Base-by-base conservation (phyloP, 495 filamentous ascomycete species). In the Talaromyces stipitatus region DNA sequence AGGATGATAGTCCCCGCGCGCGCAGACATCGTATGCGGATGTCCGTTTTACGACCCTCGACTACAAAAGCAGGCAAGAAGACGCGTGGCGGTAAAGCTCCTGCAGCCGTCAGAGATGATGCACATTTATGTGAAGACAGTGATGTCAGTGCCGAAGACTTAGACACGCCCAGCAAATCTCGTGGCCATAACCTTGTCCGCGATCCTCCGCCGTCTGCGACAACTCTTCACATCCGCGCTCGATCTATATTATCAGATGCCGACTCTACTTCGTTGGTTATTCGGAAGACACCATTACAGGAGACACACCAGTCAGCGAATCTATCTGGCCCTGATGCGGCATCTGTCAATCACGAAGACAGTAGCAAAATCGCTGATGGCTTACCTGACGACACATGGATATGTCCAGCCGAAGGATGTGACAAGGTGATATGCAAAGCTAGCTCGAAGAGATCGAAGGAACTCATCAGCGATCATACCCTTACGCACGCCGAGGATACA, bases 371-470 rank as follows among this genome's bases (percentile, higher is more conserved):
- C 64, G 54, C 70, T 64, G 1, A 71, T 71, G 55, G 79, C 52
- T 78, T 78, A 1, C 81, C 82, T 7, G 77, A 85, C 46, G 83
- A 87, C 47, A 79, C 80, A 1, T 92, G 88, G 87, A 72, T 71
- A 10, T 95, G 90, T 63, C 78, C 80, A 27, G 78, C 88, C 55
- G 81, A 82, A 30, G 86, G 79, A 26, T 95, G 90, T 66, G 65
- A 66, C 26, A 81, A 84, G 55, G 72, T 84, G 28, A 78, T 90
- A 22, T 78, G 81, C 61, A 78, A 75, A 26, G 84, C 81, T 22
- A 79, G 81, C 46, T 75, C 78, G 11, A 71, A 78, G 30, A 71
- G 75, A 2, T 81, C 82, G 24, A 80, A 84, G 64, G 70, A 77
- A 18, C 67, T 82, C 16, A 86, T 92, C 43, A 69, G 75, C 36